phyloP scores from a whole-genome alignment of 164 flowering plant species.

The Sedum album region DNA sequence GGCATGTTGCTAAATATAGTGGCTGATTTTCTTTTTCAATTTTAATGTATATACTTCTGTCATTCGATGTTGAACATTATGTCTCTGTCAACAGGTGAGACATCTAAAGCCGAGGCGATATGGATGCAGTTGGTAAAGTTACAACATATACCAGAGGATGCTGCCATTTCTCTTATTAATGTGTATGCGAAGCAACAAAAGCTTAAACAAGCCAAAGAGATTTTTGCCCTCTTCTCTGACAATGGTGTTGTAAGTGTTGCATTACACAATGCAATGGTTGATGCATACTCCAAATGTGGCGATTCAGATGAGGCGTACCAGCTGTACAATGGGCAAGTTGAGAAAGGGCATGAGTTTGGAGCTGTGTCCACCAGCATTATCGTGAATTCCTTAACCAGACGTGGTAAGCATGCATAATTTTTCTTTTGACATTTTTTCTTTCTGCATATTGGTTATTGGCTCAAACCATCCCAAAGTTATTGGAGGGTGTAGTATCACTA shows the following conservation, averaged over 20 bases:
- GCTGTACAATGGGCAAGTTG: conserved; percentile 40
- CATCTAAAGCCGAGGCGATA: conserved; percentile 42
- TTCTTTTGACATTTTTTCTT: background rate
- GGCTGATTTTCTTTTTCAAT: background rate
- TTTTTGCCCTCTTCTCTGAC: conserved; percentile 29
- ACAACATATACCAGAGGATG: conserved; percentile 37
- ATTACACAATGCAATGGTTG: conserved; percentile 48
- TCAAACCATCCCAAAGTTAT: background rate
- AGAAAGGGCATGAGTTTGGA: conserved; percentile 40
- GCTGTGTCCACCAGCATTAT: conserved; percentile 58
- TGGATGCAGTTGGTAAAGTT: conserved; percentile 32
- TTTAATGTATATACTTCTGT: background rate
- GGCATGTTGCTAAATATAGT: background rate
- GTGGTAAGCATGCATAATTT: conserved; percentile 29
- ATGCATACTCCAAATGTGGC: no score
- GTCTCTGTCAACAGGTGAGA: conserved; percentile 39
- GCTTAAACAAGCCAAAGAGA: conserved; percentile 42
- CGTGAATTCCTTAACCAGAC: conserved; percentile 55
- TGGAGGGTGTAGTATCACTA: background rate
- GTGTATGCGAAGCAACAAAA: conserved; percentile 42
- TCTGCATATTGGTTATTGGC: background rate
- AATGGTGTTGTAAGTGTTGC: conserved; percentile 20
- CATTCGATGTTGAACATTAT: conserved; percentile 8
- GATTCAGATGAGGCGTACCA: conserved; percentile 46
- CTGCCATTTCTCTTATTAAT: conserved; percentile 46